These are phyloP conservation scores for Arthrobotrys musiformis DNA, from an alignment of 2,329 filamentous ascomycete species.

Conservation along the genomic window DNA sequence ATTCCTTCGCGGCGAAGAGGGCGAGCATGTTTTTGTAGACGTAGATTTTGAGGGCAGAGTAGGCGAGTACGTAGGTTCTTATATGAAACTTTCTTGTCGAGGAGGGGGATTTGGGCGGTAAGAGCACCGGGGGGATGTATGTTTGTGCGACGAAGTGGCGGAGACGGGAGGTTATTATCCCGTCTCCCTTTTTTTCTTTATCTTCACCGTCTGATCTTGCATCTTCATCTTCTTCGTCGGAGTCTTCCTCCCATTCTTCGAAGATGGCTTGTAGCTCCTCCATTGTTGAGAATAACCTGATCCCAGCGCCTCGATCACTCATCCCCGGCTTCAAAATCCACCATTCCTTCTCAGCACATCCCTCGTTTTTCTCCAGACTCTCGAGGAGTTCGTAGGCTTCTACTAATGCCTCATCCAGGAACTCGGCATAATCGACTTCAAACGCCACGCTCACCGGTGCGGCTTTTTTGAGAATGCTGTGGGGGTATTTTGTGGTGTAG, in stretches of 20 bases:
- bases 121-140: conserved; percentile 88
- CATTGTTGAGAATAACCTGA: conserved; percentile 86
- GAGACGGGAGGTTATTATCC: conserved; percentile 86
- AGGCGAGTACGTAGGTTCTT: conserved; percentile 85
- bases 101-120: conserved; percentile 66
- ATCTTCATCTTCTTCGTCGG: conserved; percentile 74
- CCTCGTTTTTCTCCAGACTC: conserved; percentile 77
- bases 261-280: conserved; percentile 87
- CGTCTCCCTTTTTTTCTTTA: conserved; percentile 61
- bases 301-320: conserved; percentile 95
- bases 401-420: conserved; percentile 89
- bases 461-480: conserved; percentile 74
- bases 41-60: conserved; percentile 80
- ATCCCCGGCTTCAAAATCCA: conserved; percentile 99
- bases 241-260: conserved; percentile 84
- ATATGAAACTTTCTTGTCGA: conserved; percentile 99
- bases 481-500: conserved; percentile 86
- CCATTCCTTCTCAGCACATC: conserved; percentile 73
- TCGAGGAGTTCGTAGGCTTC: conserved; percentile 89
- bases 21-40: conserved; percentile 93
- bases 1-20: conserved; percentile 82
- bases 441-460: conserved; percentile 85
- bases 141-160: conserved; percentile 96
- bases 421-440: conserved; percentile 96
- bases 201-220: conserved; percentile 26